phyloP scores from a whole-genome alignment of 192 early-diverging fungal genomes.

The Entomortierella beljakovae region DNA sequence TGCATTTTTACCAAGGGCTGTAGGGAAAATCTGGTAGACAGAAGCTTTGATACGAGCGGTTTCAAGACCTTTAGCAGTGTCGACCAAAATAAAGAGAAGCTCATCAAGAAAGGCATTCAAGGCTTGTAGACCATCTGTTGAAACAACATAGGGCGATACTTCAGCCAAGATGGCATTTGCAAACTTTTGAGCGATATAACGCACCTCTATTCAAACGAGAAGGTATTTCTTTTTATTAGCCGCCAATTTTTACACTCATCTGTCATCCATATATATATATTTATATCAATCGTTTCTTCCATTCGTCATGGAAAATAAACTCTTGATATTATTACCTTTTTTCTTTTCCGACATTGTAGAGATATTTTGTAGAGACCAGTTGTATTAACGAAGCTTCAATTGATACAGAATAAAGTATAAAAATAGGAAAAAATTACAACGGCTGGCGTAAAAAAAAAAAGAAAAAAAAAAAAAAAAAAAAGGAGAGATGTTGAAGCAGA shows the following conservation, averaged over 20 bases:
- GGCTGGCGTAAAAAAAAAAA: too few relatives aligned
- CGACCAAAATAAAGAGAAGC: constrained; percentile 61
- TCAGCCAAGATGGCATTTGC: constrained; percentile 71
- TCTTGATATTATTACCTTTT: constrained; percentile 27
- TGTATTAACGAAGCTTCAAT: too few relatives aligned
- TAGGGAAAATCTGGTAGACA: constrained; percentile 59
- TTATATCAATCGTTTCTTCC: background rate
- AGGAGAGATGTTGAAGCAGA: background rate
- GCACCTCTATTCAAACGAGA: constrained; percentile 60
- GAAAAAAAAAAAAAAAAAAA: constrained; percentile 2
- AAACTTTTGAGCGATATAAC: constrained; percentile 69
- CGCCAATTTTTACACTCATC: too few relatives aligned
- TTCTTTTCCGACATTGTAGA: constrained; percentile 47
- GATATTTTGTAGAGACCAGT: background rate
- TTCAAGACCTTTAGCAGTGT: constrained; percentile 60
- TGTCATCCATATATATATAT: too few relatives aligned
- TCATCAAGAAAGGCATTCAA: constrained; percentile 71
- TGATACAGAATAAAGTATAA: too few relatives aligned
- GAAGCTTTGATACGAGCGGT: constrained; percentile 62
- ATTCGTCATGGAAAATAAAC: background rate
- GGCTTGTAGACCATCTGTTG: constrained; percentile 64
- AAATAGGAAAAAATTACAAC: background rate
- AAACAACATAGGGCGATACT: constrained; percentile 64
- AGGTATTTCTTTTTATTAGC: too few relatives aligned
- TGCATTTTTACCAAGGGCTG: constrained; percentile 68